phyloP scores from a whole-genome alignment of 495 filamentous ascomycete species.

The Friedmanniomyces endolithicus region DNA sequence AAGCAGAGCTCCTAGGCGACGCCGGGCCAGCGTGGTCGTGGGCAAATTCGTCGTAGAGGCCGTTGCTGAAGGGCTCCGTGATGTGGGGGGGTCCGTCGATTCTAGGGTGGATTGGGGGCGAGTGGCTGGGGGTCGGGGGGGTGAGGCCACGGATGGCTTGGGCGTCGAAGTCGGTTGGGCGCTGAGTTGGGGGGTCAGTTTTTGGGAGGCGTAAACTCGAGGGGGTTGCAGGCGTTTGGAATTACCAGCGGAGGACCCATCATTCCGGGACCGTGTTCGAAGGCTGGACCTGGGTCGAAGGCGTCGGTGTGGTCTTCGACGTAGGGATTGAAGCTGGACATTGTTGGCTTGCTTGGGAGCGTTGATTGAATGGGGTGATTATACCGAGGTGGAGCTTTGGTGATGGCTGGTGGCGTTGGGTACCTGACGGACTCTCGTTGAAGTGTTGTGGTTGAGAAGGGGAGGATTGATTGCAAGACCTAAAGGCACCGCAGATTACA shows the following conservation, averaged over 20 bases:
- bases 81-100: not conserved
- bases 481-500: too few relatives aligned
- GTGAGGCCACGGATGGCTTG: not conserved
- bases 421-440: too few relatives aligned
- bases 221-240: too few relatives aligned
- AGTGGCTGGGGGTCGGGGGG: not conserved
- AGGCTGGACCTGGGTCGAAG: not conserved
- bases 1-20: not conserved
- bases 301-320: not conserved
- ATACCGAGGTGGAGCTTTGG: too few relatives aligned
- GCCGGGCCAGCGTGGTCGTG: not conserved
- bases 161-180: not conserved
- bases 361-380: too few relatives aligned
- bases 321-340: not conserved
- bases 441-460: too few relatives aligned
- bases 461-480: too few relatives aligned
- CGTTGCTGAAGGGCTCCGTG: not conserved
- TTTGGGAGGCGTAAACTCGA: not conserved
- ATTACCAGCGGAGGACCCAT: not conserved
- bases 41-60: not conserved
- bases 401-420: too few relatives aligned
- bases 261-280: not conserved
- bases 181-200: not conserved
- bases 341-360: not conserved
- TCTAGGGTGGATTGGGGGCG: not conserved